phyloP scores from a whole-genome alignment of 345 rosid genomes.

The Pelargonium nanum region DNA sequence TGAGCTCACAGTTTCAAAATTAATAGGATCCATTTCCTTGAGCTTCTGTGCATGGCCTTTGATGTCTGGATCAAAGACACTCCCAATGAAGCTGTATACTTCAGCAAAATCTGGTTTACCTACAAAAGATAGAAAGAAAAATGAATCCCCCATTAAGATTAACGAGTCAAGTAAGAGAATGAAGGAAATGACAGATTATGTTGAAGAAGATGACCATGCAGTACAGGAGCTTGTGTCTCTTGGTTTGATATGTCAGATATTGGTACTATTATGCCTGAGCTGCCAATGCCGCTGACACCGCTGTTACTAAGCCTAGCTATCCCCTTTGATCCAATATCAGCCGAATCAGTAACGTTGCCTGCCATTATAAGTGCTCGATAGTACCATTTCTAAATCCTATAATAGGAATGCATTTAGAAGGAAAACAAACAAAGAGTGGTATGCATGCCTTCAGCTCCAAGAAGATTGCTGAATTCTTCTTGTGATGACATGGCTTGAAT shows the following conservation, averaged over 20 bases:
- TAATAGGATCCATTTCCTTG: conserved; percentile 95
- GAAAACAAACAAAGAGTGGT: conserved; percentile 19
- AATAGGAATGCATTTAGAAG: conserved; percentile 13
- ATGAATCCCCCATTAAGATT: conserved; percentile 4
- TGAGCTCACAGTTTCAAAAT: conserved; percentile 76
- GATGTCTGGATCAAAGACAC: conserved; percentile 74
- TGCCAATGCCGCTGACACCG: conserved; percentile 37
- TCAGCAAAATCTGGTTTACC: conserved; percentile 85
- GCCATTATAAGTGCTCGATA: conserved; percentile 66
- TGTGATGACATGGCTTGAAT: conserved; percentile 31
- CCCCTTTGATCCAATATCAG: conserved; percentile 81
- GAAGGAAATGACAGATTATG: not conserved
- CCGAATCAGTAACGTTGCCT: conserved; percentile 72
- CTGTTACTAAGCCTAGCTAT: conserved; percentile 36
- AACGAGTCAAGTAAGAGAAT: conserved; percentile 3
- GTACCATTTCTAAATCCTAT: conserved; percentile 14
- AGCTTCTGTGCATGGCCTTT: conserved; percentile 66
- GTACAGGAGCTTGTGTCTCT: conserved; percentile 34
- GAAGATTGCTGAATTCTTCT: conserved; percentile 40
- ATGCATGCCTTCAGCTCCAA: conserved; percentile 48
- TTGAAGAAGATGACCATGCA: conserved; percentile 44
- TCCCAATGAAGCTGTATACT: conserved; percentile 86
- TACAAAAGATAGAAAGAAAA: conserved; percentile 21
- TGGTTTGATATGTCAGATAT: conserved; percentile 37
- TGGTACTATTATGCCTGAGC: conserved; percentile 31